Base-by-base conservation (phyloP, 2,329 filamentous ascomycete genomes). In the Proliferodiscus dingleyae region DNA sequence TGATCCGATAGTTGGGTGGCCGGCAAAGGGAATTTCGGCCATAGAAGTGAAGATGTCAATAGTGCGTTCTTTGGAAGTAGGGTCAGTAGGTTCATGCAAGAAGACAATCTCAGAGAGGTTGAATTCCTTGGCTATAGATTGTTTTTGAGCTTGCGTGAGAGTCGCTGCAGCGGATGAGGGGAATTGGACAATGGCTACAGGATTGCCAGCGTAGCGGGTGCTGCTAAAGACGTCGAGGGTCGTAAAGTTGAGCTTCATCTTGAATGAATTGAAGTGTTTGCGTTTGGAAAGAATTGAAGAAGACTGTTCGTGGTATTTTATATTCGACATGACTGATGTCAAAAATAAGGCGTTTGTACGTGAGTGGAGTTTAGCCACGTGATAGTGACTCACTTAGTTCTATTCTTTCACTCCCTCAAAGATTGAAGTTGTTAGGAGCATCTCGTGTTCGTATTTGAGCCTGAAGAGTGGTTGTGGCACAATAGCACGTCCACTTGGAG, bases 101-200 rank as follows among this genome's bases (percentile, higher is more conserved):
- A 83, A 83, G 37, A 81, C 75, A 0, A 79, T 83, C 62, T 82
- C 79, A 41, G 76, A 80, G 56, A 80, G 74, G 63, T 80, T 80
- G 67, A 83, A 83, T 63, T 84, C 80, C 45, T 70, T 67, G 34
- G 80, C 78, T 49, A 83, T 74, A 50, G 64, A 59, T 58, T 80
- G 77, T 58, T 83, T 83, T 57, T 73, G 70, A 2, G 66, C 60
- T 55, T 77, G 72, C 2, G 69, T 68, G 18, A 81, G 65, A 11
- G 57, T 55, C n/a, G 63, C 54, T 7, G 63, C 63, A 19, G 57
- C 52, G 15, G 59, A 46, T 10, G 66, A 50, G 2, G 75, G 76
- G 49, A 83, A 66, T 38, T 71, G 67, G 49, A 83, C 73, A 19
- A 84, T 68, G 26, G 78, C 79, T 29, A 84, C 71, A 2, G 78